A percentile compares a stretch with the other conserved stretches of the same genome.
These are phyloP conservation scores for Inonotus obliquus DNA, from an alignment of 1,284 basidiomycete species.

Conservation along the genomic window DNA sequence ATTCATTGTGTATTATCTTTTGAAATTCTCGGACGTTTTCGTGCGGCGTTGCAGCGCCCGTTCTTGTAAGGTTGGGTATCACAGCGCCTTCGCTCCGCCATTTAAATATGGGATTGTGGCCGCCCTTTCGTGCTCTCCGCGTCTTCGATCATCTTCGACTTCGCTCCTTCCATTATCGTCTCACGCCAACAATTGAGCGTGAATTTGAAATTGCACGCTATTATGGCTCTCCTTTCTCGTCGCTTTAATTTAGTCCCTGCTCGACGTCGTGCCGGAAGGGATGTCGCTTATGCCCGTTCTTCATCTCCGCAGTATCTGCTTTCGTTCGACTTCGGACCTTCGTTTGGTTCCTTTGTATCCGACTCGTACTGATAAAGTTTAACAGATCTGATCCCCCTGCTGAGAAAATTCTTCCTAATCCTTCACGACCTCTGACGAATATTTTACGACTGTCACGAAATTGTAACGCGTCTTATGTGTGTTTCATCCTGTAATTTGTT, in stretches of 20 bases:
- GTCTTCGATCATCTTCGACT: slow-evolving; percentile 2
- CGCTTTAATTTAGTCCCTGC: background rate
- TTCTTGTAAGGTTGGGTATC: background rate
- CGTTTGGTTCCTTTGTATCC: background rate
- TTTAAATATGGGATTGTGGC: background rate
- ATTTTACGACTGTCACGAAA: slow-evolving; percentile 7
- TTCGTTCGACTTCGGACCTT: background rate
- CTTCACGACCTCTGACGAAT: slow-evolving; percentile 5
- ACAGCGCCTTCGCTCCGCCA: background rate
- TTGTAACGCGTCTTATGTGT: background rate
- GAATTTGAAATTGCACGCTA: background rate
- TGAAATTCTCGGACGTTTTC: slow-evolving; percentile 1
- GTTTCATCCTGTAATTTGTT: background rate
- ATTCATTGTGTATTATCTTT: background rate
- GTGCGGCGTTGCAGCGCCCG: background rate
- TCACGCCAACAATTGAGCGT: background rate
- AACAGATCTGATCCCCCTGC: background rate
- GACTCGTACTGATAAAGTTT: slow-evolving; percentile 1
- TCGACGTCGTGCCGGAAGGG: slow-evolving; percentile 1
- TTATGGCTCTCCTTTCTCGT: background rate
- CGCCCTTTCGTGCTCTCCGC: background rate
- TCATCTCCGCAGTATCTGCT: slow-evolving; percentile 6
- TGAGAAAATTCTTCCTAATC: background rate
- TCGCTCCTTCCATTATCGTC: slow-evolving; percentile 13
- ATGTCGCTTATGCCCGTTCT: background rate